phyloP scores from a whole-genome alignment of 768 basidiomycete species.

The Collybia nuda region DNA sequence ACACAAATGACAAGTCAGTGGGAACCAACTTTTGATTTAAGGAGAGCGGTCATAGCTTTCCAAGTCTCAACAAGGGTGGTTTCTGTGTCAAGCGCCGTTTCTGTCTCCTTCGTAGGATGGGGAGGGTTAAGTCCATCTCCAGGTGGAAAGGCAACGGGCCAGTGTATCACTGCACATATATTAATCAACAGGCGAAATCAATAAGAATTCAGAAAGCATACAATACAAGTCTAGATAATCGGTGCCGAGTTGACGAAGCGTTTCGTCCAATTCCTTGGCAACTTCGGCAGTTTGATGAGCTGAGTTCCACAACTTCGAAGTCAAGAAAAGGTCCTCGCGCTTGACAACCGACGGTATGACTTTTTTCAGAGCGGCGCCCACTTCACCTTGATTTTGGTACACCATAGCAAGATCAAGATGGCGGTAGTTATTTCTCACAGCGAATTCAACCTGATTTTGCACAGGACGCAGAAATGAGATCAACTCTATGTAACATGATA shows the following conservation, averaged over 20 bases:
- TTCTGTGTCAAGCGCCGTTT: slow-evolving; percentile 54
- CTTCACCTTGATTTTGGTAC: slow-evolving; percentile 79
- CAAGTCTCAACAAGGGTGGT: slow-evolving; percentile 74
- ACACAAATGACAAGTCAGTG: not conserved
- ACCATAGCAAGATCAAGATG: slow-evolving; percentile 84
- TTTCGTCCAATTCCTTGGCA: slow-evolving; percentile 74
- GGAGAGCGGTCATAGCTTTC: slow-evolving; percentile 75
- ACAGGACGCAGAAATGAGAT: not conserved
- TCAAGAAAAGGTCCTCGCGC: slow-evolving; percentile 80
- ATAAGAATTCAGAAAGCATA: slow-evolving; percentile 26
- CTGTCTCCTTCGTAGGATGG: slow-evolving; percentile 40
- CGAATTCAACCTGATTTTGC: slow-evolving; percentile 63
- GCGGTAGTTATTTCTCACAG: slow-evolving; percentile 73
- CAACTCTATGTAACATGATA: no score
- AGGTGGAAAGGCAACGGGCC: slow-evolving; percentile 71
- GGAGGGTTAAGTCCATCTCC: slow-evolving; percentile 54
- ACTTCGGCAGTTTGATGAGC: slow-evolving; percentile 65
- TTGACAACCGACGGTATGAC: slow-evolving; percentile 76
- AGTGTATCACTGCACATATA: slow-evolving; percentile 61
- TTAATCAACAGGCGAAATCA: not conserved
- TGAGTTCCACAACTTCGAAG: slow-evolving; percentile 82
- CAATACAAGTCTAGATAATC: slow-evolving; percentile 83
- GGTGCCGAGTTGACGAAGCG: slow-evolving; percentile 70
- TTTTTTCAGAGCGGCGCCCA: slow-evolving; percentile 72
- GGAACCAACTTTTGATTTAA: slow-evolving; percentile 62